A percentile compares a stretch with the other conserved stretches of the same genome.
phyloP scores from a whole-genome alignment of 2,329 filamentous ascomycete genomes.

The Aspergillus novoparasiticus region DNA sequence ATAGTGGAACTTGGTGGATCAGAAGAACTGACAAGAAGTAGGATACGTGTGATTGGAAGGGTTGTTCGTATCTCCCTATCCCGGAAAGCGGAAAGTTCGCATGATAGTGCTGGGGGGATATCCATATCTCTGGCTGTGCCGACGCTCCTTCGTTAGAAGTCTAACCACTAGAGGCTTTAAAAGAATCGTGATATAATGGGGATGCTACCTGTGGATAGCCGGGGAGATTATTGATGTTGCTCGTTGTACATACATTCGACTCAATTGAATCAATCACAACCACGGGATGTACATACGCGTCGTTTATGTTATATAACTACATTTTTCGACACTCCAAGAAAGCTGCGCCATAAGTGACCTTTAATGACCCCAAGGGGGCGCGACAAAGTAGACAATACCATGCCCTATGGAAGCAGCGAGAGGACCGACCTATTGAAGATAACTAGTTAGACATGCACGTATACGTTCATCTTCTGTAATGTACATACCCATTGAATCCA shows the following conservation, averaged over 20 bases:
- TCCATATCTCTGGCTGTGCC: background rate
- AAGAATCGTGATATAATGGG: fast-evolving
- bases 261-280: background rate
- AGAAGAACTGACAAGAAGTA: background rate
- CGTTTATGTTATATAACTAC: fast-evolving
- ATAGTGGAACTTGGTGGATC: background rate
- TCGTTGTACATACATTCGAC: background rate
- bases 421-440: background rate
- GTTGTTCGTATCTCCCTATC: slow-evolving; percentile 21
- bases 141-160: too few relatives aligned
- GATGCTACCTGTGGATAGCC: background rate
- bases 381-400: background rate
- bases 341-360: background rate
- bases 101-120: background rate
- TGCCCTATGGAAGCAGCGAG: background rate
- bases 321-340: background rate
- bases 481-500: slow-evolving; percentile 41
- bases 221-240: background rate
- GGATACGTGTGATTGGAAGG: slow-evolving; percentile 30
- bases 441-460: background rate
- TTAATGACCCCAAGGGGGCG: background rate
- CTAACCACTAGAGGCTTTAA: background rate
- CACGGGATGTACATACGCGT: background rate
- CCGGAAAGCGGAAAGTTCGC: slow-evolving; percentile 22
- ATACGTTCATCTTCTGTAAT: background rate